Evolutionary conservation across 225 moss, liverwort and hornwort species (phyloP).

Genomic region (Rhytidiadelphus loreus): DNA sequence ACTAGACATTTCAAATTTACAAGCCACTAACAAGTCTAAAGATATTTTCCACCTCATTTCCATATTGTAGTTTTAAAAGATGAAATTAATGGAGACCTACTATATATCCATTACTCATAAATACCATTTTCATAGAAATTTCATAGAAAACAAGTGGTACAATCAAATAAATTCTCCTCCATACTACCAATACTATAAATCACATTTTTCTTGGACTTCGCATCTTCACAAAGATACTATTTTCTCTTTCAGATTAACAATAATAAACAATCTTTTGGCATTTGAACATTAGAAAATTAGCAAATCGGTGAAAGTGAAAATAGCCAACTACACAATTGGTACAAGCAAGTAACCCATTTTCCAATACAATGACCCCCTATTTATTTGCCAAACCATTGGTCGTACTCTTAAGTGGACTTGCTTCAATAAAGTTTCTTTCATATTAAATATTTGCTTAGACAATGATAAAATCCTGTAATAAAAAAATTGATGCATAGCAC

Average conservation of each 20-base stretch:
- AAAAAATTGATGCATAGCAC: too few species aligned
- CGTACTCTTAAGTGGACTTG: background rate
- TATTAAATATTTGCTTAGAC: too few species aligned
- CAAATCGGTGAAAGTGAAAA: background rate
- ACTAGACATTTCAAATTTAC: background rate
- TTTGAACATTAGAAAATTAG: background rate
- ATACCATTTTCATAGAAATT: background rate
- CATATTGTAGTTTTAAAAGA: background rate
- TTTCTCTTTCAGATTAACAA: too few species aligned
- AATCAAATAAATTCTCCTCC: background rate
- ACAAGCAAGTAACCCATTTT: fast-evolving
- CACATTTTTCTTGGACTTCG: background rate
- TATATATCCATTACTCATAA: background rate
- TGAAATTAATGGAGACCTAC: background rate
- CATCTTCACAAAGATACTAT: background rate
- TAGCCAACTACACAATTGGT: fast-evolving
- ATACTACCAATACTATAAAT: background rate
- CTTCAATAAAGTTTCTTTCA: background rate
- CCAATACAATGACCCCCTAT: background rate
- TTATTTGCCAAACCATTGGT: background rate
- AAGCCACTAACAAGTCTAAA: background rate
- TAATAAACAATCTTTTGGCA: background rate
- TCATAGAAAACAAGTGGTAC: too few species aligned
- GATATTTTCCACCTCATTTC: background rate
- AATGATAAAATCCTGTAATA: too few species aligned